phyloP scores from a whole-genome alignment of 352 stramenopile genomes.

The Peronospora belbahrii region DNA sequence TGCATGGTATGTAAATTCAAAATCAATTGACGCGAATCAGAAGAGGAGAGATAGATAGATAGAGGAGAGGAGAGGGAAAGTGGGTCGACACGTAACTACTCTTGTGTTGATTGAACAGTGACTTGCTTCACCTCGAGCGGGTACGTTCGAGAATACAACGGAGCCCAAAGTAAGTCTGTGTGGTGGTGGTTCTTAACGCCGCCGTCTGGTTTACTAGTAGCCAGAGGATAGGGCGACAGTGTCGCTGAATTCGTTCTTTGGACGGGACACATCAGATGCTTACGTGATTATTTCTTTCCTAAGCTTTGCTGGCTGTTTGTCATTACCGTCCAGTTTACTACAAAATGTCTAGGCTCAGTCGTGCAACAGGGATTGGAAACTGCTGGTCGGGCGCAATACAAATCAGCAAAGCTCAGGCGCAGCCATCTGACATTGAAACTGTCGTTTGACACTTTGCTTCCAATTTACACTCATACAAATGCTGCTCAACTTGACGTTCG shows the following conservation, averaged over 20 bases:
- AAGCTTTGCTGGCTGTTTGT: slow-evolving; percentile 27
- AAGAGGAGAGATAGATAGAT: background rate
- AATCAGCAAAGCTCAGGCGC: slow-evolving; percentile 5
- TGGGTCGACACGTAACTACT: slow-evolving; percentile 13
- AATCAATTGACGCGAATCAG: background rate
- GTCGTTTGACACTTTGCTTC: slow-evolving; percentile 11
- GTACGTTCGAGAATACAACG: slow-evolving; percentile 28
- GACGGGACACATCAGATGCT: slow-evolving; percentile 27
- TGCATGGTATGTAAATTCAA: slow-evolving; percentile 25
- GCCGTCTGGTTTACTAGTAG: background rate
- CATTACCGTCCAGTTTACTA: slow-evolving; percentile 13
- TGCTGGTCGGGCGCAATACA: slow-evolving; percentile 9
- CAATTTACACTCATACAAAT: slow-evolving; percentile 2
- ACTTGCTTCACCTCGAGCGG: slow-evolving; percentile 22
- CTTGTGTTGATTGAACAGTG: slow-evolving; percentile 26
- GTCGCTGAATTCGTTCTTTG: slow-evolving; percentile 15
- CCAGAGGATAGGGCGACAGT: background rate
- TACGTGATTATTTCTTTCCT: slow-evolving; percentile 21
- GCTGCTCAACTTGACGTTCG: slow-evolving; percentile 24
- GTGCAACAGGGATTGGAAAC: background rate
- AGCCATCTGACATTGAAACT: slow-evolving; percentile 20
- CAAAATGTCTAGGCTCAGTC: slow-evolving; percentile 5
- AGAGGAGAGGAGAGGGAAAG: background rate
- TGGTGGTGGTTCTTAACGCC: slow-evolving; percentile 1
- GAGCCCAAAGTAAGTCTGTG: slow-evolving; percentile 4